Evolutionary conservation across 75 land plant genomes (phyloP).

Genomic region (Cupressus sempervirens): DNA sequence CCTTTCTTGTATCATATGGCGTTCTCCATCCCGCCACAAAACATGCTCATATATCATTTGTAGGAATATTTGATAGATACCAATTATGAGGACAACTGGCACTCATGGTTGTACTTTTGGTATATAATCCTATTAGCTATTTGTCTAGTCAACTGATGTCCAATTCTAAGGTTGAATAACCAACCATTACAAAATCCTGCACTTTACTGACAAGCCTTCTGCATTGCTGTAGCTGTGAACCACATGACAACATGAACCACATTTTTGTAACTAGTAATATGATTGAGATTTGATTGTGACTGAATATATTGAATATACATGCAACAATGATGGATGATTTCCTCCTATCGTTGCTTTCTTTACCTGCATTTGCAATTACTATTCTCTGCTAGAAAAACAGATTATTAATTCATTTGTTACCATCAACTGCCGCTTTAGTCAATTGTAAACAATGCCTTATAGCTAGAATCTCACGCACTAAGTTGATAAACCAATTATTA

Average conservation of each 20-base stretch:
- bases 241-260: background rate
- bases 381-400: background rate
- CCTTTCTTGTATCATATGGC: background rate
- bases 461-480: background rate
- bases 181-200: background rate
- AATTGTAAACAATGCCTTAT: background rate
- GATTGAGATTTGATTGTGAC: background rate
- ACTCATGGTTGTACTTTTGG: background rate
- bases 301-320: background rate
- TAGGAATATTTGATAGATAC: background rate
- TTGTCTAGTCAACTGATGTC: background rate
- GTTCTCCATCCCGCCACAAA: background rate
- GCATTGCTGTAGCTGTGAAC: background rate
- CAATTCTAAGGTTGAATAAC: background rate
- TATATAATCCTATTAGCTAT: background rate
- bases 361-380: background rate
- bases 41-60: background rate
- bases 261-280: background rate
- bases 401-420: background rate
- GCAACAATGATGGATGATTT: background rate
- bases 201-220: background rate
- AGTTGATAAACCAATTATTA: background rate
- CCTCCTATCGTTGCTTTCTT: background rate
- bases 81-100: background rate
- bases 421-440: background rate